Conservation (phyloP, 805 yeast species). For the Cephaloascus albidus region DNA sequence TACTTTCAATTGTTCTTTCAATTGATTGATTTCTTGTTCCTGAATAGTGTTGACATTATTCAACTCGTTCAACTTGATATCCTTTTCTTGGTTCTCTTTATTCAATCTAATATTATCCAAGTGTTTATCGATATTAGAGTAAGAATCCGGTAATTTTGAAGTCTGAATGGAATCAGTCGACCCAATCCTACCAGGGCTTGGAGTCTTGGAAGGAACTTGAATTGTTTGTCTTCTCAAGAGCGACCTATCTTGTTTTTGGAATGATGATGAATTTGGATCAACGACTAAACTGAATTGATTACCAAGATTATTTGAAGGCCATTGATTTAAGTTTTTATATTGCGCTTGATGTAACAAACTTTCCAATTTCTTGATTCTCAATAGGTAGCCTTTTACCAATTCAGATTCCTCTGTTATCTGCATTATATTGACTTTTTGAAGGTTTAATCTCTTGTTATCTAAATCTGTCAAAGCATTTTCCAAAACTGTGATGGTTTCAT, state of each 20-base stretch:
- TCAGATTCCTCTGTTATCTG: slow-evolving; percentile 16
- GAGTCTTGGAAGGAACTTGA: not conserved
- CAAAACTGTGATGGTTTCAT: slow-evolving; percentile 22
- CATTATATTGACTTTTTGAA: slow-evolving; percentile 23
- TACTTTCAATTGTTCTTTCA: slow-evolving; percentile 2
- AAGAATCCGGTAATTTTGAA: not conserved
- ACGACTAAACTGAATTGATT: slow-evolving; percentile 9
- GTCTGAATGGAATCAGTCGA: not conserved
- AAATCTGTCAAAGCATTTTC: slow-evolving; percentile 25
- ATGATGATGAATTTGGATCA: slow-evolving; percentile 5
- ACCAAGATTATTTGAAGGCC: slow-evolving; percentile 12
- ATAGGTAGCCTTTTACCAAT: slow-evolving; percentile 52
- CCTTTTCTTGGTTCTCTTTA: slow-evolving; percentile 13
- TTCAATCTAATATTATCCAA: slow-evolving; percentile 28
- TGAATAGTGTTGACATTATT: slow-evolving; percentile 3
- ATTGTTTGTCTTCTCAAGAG: not conserved
- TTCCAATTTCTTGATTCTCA: slow-evolving; percentile 70
- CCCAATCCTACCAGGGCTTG: not conserved
- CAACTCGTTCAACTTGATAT: slow-evolving; percentile 4
- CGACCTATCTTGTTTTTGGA: not conserved
- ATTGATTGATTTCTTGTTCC: slow-evolving; percentile 2
- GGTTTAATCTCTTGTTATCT: slow-evolving; percentile 22
- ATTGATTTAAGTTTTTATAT: slow-evolving; percentile 40
- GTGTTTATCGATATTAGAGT: slow-evolving; percentile 28
- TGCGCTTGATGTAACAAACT: slow-evolving; percentile 68